Evolutionary conservation across 164 flowering plant species (phyloP).

Genomic region (Macadamia integrifolia): DNA sequence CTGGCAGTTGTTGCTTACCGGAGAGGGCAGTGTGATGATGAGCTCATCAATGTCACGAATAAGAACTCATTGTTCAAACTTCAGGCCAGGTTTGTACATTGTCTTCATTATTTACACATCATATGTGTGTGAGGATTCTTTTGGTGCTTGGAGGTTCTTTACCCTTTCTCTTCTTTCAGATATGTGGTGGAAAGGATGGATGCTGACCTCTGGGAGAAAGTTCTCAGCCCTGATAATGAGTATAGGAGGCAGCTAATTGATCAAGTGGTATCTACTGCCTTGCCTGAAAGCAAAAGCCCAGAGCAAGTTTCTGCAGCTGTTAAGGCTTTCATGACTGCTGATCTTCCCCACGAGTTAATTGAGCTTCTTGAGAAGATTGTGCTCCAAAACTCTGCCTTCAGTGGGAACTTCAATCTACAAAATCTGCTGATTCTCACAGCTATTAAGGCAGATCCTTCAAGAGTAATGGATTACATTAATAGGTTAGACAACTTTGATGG

Average conservation of each 20-base stretch:
- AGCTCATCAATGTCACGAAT: constrained; percentile 71
- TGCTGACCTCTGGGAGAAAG: constrained; percentile 76
- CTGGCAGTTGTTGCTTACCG: constrained; percentile 86
- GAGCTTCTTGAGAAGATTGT: constrained; percentile 87
- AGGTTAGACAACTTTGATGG: constrained; percentile 86
- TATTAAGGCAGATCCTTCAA: constrained; percentile 76
- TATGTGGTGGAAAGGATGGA: constrained; percentile 92
- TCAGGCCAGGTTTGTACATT: constrained; percentile 61
- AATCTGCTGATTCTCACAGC: constrained; percentile 76
- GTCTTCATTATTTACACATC: background rate
- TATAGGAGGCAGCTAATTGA: constrained; percentile 78
- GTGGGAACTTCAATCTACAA: constrained; percentile 81
- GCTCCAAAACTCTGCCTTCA: constrained; percentile 82
- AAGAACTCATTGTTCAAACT: constrained; percentile 28
- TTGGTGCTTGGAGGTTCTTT: background rate
- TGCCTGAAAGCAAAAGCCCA: constrained; percentile 91
- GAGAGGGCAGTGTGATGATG: constrained; percentile 87
- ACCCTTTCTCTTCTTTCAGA: constrained; percentile 26
- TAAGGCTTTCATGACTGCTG: constrained; percentile 88
- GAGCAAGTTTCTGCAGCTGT: constrained; percentile 90
- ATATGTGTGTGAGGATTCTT: background rate
- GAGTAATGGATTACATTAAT: constrained; percentile 81
- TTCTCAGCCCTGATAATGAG: constrained; percentile 66
- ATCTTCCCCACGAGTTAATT: constrained; percentile 80
- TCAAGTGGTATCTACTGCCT: constrained; percentile 87